Percentiles rank a stretch among this genome's conserved stretches.
Conservation (phyloP, 345 rosid genomes). For the Eutrema yunnanense region DNA sequence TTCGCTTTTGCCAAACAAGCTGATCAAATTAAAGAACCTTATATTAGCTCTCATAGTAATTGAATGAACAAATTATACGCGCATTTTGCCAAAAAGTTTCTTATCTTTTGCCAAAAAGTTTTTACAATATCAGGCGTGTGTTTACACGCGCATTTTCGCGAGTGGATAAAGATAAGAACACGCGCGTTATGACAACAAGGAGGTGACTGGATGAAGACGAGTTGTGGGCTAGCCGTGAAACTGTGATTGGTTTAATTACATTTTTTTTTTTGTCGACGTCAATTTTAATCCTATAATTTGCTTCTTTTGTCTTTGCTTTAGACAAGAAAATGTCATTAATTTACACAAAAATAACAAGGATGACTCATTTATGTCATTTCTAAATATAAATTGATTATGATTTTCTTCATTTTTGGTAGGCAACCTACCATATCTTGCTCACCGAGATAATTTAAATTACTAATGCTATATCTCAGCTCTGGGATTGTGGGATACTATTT, state of each 20-base stretch:
- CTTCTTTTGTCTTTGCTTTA: not conserved
- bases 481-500: not conserved
- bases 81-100: no score
- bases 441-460: conserved; percentile 4
- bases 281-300: not conserved
- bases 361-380: not conserved
- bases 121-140: not conserved
- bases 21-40: no score
- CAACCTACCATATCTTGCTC: conserved; percentile 3
- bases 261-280: not conserved
- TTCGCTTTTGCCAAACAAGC: no score
- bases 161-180: conserved; percentile 1
- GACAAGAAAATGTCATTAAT: conserved; percentile 12
- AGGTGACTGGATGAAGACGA: conserved; percentile 20
- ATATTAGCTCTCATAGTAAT: no score
- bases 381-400: not conserved
- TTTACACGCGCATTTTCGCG: not conserved
- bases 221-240: not conserved
- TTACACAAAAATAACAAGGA: not conserved
- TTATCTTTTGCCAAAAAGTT: no score
- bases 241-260: not conserved
- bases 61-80: no score
- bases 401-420: conserved; percentile 3
- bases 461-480: conserved; percentile 5
- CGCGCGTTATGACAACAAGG: conserved; percentile 16